A percentile compares a stretch with the other conserved stretches of the same genome.
These are phyloP conservation scores for Aphanomyces stellatus DNA, from an alignment of 352 stramenopile species.

Conservation along the genomic window DNA sequence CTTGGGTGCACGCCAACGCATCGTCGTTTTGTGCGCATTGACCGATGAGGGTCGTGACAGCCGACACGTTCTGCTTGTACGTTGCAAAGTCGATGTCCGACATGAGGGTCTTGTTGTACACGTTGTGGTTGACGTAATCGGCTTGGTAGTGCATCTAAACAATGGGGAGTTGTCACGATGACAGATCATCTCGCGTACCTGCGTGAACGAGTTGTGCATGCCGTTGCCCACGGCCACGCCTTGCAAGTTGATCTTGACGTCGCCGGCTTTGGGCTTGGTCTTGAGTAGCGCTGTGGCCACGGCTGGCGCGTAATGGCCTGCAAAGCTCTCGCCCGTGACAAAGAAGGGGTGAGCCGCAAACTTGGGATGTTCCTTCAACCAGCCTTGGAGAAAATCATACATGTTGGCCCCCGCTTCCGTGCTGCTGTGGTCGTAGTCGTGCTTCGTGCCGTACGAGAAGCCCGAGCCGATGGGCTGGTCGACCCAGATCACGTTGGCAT, in stretches of 20 bases:
- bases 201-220: constrained; percentile 23
- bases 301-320: constrained; percentile 27
- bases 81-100: constrained; percentile 28
- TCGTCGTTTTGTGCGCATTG: background rate
- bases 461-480: constrained; percentile 17
- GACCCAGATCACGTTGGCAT: constrained; percentile 20
- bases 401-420: constrained; percentile 36
- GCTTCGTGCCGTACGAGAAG: constrained; percentile 17
- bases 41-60: background rate
- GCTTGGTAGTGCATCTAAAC: constrained; percentile 27
- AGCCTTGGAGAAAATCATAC: constrained; percentile 33
- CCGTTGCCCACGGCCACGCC: constrained; percentile 57
- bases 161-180: too few relatives aligned
- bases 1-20: constrained; percentile 7
- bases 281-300: constrained; percentile 21
- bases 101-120: constrained; percentile 56
- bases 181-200: constrained; percentile 39
- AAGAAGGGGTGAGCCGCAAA: constrained; percentile 49
- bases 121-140: constrained; percentile 70
- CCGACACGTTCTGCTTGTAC: constrained; percentile 4
- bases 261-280: constrained; percentile 22
- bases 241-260: constrained; percentile 29
- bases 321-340: constrained; percentile 29
- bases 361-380: constrained; percentile 46
- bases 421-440: constrained; percentile 36